phyloP scores from a whole-genome alignment of 1,284 basidiomycete species.

The Blastosporella zonata region DNA sequence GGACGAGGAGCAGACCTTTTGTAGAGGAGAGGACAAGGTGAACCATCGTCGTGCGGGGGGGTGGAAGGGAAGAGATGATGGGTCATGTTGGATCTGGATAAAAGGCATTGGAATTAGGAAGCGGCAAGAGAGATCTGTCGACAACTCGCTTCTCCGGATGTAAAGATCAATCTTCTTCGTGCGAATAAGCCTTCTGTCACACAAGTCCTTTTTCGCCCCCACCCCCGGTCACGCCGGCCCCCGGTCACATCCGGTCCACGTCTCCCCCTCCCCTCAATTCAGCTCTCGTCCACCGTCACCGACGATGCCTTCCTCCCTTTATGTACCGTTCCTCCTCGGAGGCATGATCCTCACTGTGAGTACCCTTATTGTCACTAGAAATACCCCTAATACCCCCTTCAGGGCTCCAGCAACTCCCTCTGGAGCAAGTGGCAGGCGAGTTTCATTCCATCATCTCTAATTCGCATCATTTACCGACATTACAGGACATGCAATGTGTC shows the following conservation, averaged over 20 bases:
- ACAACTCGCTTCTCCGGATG: conserved; percentile 31
- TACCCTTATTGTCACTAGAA: background rate
- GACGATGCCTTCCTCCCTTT: conserved; percentile 49
- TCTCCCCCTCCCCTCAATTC: conserved; percentile 7
- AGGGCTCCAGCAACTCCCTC: conserved; percentile 78
- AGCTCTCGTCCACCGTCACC: conserved; percentile 19
- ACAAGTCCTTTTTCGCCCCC: background rate
- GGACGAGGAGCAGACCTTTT: conserved; percentile 33
- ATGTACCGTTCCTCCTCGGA: conserved; percentile 49
- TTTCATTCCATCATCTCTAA: conserved; percentile 16
- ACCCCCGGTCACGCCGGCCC: conserved; percentile 17
- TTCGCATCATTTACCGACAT: conserved; percentile 4
- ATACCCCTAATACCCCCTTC: conserved; percentile 5
- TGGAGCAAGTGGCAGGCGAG: conserved; percentile 79
- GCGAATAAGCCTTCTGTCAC: conserved; percentile 22
- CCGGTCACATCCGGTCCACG: conserved; percentile 23
- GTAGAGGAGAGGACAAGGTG: conserved; percentile 58
- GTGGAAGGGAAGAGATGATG: conserved; percentile 25
- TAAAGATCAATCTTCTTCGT: conserved; percentile 27
- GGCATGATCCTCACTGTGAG: conserved; percentile 80
- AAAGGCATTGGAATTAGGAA: conserved; percentile 35
- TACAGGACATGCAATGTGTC: conserved; percentile 91
- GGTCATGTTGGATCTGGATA: conserved; percentile 34
- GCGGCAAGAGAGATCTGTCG: conserved; percentile 32
- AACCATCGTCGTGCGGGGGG: conserved; percentile 48